phyloP scores from a whole-genome alignment of 495 filamentous ascomycete genomes.

The Xylaria acuta region DNA sequence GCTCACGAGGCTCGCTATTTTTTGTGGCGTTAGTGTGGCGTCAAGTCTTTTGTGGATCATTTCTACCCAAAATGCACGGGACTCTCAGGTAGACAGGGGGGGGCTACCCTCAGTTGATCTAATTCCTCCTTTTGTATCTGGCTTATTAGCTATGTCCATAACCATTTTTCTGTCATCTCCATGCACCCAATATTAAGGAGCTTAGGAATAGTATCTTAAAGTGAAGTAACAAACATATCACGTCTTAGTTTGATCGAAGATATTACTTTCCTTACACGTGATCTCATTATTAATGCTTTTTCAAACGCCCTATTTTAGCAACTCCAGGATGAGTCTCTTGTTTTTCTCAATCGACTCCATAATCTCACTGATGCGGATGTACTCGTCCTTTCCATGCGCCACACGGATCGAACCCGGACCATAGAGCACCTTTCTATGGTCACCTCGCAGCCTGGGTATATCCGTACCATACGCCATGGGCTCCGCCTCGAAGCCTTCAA shows the following conservation, averaged over 20 bases:
- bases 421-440: conserved; percentile 74
- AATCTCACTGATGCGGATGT: conserved; percentile 63
- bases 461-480: conserved; percentile 81
- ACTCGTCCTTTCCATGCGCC: conserved; percentile 75
- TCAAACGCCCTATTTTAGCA: conserved; percentile 13
- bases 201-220: too few relatives aligned
- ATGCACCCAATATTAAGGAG: too few relatives aligned
- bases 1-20: too few relatives aligned
- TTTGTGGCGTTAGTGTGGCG: too few relatives aligned
- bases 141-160: too few relatives aligned
- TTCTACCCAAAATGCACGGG: too few relatives aligned
- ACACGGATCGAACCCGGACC: conserved; percentile 77
- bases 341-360: conserved; percentile 63
- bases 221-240: neutral
- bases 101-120: too few relatives aligned
- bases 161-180: too few relatives aligned
- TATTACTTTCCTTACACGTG: neutral
- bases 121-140: too few relatives aligned
- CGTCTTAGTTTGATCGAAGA: neutral
- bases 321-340: conserved; percentile 50
- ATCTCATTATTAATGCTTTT: neutral
- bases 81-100: too few relatives aligned
- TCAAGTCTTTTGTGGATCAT: too few relatives aligned
- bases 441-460: conserved; percentile 65
- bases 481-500: conserved; percentile 67